These are phyloP conservation scores for Lactarius indigo DNA, from an alignment of 768 basidiomycete species.

Conservation along the genomic window DNA sequence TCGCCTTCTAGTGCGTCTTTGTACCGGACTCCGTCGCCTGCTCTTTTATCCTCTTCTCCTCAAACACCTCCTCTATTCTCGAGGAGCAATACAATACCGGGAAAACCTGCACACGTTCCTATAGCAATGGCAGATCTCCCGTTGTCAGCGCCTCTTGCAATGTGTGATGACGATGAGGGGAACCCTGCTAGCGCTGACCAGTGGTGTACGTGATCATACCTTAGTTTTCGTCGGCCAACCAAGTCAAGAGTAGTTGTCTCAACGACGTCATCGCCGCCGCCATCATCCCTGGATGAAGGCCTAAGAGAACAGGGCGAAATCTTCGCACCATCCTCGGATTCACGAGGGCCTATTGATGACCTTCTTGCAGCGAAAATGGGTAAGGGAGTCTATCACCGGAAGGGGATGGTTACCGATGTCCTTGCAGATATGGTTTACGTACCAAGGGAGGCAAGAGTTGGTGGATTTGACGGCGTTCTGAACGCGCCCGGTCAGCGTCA, in stretches of 20 bases:
- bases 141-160: not conserved
- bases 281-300: not conserved
- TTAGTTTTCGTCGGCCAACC: not conserved
- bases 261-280: conserved; percentile 2
- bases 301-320: not conserved
- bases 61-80: conserved; percentile 17
- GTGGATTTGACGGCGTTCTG: not conserved
- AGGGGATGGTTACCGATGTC: not conserved
- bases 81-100: not conserved
- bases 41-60: not conserved
- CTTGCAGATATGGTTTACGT: conserved; percentile 9
- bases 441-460: conserved; percentile 1
- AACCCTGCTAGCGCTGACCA: conserved; percentile 2
- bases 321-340: conserved; percentile 7
- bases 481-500: conserved; percentile 5
- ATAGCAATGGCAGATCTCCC: conserved; percentile 11
- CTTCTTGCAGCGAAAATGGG: conserved; percentile 14
- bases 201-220: conserved; percentile 9
- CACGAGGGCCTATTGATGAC: not conserved
- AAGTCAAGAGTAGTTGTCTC: not conserved
- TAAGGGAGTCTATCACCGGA: conserved; percentile 2
- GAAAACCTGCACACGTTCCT: not conserved
- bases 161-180: not conserved
- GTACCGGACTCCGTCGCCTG: conserved; percentile 11
- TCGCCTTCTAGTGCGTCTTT: not conserved